Conservation (phyloP, 1,284 basidiomycete species). For the Rhodofomes roseus region DNA sequence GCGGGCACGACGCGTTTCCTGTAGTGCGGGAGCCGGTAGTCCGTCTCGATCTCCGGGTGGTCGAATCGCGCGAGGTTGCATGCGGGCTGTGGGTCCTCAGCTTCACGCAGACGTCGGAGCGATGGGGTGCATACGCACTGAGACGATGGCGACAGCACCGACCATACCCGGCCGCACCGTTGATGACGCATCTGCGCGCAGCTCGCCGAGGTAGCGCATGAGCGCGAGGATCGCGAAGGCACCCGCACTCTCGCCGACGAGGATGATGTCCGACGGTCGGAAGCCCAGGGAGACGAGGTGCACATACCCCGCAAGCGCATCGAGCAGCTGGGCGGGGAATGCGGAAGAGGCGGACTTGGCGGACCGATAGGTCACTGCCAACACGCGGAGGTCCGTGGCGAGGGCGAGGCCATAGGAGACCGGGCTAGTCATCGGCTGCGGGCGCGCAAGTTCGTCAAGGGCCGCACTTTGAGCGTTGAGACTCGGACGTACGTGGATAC, state of each 20-base stretch:
- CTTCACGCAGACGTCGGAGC: too few species aligned
- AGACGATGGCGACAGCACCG: neutral
- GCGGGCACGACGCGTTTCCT: neutral
- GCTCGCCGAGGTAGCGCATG: neutral
- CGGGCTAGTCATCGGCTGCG: neutral
- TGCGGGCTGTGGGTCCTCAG: neutral
- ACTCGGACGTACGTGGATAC: neutral
- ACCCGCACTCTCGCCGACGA: neutral
- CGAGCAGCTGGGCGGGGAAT: constrained; percentile 1
- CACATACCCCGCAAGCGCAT: neutral
- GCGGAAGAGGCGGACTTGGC: neutral
- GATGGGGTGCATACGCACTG: too few species aligned
- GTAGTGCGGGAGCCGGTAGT: neutral
- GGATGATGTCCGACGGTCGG: neutral
- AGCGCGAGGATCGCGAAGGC: neutral
- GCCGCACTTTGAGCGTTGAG: neutral
- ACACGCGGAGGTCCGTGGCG: neutral
- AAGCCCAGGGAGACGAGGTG: neutral
- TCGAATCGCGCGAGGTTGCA: neutral
- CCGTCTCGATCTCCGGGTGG: neutral
- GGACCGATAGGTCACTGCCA: neutral
- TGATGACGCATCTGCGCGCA: neutral
- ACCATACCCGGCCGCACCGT: neutral
- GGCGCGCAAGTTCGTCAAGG: neutral
- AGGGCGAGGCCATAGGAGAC: neutral